Base-by-base conservation (phyloP, 163 green algal species). In the Volvox carteri region DNA sequence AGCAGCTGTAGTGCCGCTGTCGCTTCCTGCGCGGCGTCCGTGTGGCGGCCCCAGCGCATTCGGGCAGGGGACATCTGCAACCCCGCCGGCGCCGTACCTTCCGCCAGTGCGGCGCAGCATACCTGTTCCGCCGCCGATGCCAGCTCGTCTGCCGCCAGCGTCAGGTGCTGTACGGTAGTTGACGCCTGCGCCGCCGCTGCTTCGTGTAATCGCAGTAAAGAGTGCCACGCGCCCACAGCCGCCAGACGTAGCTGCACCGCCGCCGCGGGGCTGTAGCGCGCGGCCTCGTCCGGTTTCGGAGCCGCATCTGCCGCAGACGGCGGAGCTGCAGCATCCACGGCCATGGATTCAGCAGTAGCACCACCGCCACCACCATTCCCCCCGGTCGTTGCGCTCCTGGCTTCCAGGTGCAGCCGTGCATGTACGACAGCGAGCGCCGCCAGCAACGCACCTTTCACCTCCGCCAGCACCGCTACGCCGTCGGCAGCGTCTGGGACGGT, bases 201-300 rank as follows among this genome's bases (percentile, higher is more conserved):
- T 0, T 39, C 12, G n/a, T 88, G 83, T 14, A 88, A 67, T 25
- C 25, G 16, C 50, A 81, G 37, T 7, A 88, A 50, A 35, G 83
- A 74, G 6, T 37, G 21, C 83, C 83, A 88, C 0, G 37, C 67
- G 18, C 9, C 50, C 28, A 60, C 67, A 4, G 46, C 83, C 48
- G 83, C 83, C 37, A 88, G 50, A 3, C 83, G 83, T 23, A 88
- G 83, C 83, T 88, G 83, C 50, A 16, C 48, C 6, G 81, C 62
- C 33, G 65, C 81, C 0, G 21, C 65, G 0, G 44, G 19, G 33
- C 48, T 54, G 81, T 80, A 87, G 33, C 79, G 35, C 14, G 25
- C 60, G 21, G 2, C 39, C 50, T n/a, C n/a, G n/a, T n/a, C n/a
- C n/a, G n/a, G n/a, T n/a, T n/a, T n/a, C n/a, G n/a, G n/a, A n/a